Evolutionary conservation across 2,329 filamentous ascomycete genomes (phyloP).

Genomic region (Magnaporthales sp.): DNA sequence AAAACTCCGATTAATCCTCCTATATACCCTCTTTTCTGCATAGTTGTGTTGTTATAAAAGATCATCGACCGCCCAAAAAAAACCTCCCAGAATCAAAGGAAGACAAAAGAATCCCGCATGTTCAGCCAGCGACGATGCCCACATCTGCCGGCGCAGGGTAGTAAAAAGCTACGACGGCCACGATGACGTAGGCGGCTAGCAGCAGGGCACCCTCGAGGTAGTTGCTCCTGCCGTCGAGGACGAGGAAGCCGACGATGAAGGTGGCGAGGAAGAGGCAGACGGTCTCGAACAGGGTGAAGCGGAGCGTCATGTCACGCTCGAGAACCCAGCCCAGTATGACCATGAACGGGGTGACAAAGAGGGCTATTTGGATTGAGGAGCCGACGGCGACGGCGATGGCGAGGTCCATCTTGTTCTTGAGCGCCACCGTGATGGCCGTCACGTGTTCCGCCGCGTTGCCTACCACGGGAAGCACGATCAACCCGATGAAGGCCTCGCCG

Average conservation of each 20-base stretch:
- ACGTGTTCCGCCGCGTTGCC: conserved; percentile 68
- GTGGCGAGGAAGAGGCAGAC: conserved; percentile 77
- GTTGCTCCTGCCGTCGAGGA: conserved; percentile 77
- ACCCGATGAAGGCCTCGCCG: conserved; percentile 59
- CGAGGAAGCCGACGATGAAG: conserved; percentile 81
- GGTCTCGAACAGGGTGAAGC: conserved; percentile 85
- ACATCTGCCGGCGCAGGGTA: conserved; percentile 35
- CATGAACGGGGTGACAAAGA: conserved; percentile 62
- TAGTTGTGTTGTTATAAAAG: neutral
- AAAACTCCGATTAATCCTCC: no score
- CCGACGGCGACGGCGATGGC: conserved; percentile 65
- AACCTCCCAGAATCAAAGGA: neutral
- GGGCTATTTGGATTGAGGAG: conserved; percentile 62
- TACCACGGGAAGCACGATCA: conserved; percentile 65
- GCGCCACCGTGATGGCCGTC: conserved; percentile 60
- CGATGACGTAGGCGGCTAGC: conserved; percentile 60
- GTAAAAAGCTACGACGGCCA: conserved; percentile 57
- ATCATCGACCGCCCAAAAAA: neutral
- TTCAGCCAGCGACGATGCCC: neutral
- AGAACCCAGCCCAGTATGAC: conserved; percentile 67
- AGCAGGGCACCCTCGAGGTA: conserved; percentile 72
- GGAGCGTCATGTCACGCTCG: conserved; percentile 62
- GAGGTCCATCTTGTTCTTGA: conserved; percentile 70
- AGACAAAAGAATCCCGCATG: neutral
- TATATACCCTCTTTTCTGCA: neutral